Evolutionary conservation across 192 early-diverging fungal species (phyloP).

Genomic region (Powellomyces hirtus): DNA sequence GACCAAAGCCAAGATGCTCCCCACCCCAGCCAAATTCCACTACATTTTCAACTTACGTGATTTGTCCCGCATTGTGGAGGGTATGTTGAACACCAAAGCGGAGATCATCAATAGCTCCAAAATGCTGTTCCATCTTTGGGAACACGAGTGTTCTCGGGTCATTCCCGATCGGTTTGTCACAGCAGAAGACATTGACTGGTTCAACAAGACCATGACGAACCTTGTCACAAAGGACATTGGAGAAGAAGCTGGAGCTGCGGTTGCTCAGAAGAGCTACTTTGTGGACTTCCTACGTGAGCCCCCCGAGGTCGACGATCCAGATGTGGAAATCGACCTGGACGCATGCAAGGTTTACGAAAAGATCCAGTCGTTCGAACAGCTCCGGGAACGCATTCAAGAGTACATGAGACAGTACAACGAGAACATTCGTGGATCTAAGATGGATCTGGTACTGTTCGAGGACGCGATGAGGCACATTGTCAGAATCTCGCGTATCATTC

Average conservation of each 20-base stretch:
- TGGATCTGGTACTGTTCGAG: constrained; percentile 68
- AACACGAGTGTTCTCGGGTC: constrained; percentile 61
- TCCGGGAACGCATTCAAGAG: constrained; percentile 49
- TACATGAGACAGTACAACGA: constrained; percentile 68
- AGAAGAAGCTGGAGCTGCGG: constrained; percentile 44
- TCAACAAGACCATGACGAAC: constrained; percentile 46
- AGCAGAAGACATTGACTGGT: constrained; percentile 61
- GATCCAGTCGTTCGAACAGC: constrained; percentile 54
- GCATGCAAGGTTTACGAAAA: constrained; percentile 62
- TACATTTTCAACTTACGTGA: constrained; percentile 68
- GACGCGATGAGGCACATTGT: constrained; percentile 69
- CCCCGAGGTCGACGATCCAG: constrained; percentile 62
- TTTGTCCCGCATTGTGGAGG: constrained; percentile 58
- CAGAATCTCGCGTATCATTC: constrained; percentile 61
- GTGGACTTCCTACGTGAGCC: constrained; percentile 62
- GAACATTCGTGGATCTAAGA: constrained; percentile 56
- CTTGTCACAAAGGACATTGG: constrained; percentile 54
- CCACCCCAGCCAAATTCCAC: constrained; percentile 68
- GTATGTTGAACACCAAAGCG: constrained; percentile 55
- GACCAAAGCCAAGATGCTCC: constrained; percentile 67
- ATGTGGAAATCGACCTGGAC: constrained; percentile 59
- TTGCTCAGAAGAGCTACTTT: constrained; percentile 48
- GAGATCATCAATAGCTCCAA: constrained; percentile 52
- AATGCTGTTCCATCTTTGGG: constrained; percentile 55
- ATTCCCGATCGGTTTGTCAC: constrained; percentile 63